Base-by-base conservation (phyloP, 2,329 filamentous ascomycete genomes). In the Pseudovirgaria hyperparasitica region DNA sequence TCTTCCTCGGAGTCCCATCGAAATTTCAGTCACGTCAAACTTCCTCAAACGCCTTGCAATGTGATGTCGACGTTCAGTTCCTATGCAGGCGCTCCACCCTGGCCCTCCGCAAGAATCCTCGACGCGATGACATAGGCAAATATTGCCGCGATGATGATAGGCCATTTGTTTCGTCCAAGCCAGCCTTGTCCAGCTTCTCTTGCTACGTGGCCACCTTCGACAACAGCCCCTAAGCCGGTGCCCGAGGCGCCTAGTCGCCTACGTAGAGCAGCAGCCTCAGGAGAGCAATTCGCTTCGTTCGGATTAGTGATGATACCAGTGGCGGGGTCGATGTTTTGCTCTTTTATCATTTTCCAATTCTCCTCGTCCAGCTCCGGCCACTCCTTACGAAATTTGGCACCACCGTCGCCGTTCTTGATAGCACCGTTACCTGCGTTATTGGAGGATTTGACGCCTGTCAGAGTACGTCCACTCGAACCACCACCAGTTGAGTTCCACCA, bases 401-500 rank as follows among this genome's bases (percentile, higher is more conserved):
- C 90, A 9, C 86, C 86, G 48, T 98, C 90, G 13, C 90, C 90
- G 3, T 80, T 80, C 55, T 86, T 92, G 46, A 94, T 69, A 23
- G 70, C 71, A 16, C 72, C 76, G 36, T 92, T 82, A 7, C 82
- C 82, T 22, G 38, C 35, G 19, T 37, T 38, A 32, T 40, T 46
- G 9, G 38, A 34, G 16, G n/a, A 25, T 12, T 34, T 73, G 10
- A 65, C 53, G 4, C 63, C 62, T 2, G 59, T 48, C 3, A 63
- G 54, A 3, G 57, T 54, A 25, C 55, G 57, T 17, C 26, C 27
- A 11, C 16, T 51, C 3, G 78, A 80, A 6, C 87, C 87, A 27
- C 84, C 85, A 21, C 87, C 86, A 0, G 87, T 96, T 18, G 76
- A 82, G 58, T 98, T 98, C 86, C 86, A 96, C 90, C 90, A 98